Conservation (phyloP, 371 early-diverging fungal species). For the Mucor sp. region DNA sequence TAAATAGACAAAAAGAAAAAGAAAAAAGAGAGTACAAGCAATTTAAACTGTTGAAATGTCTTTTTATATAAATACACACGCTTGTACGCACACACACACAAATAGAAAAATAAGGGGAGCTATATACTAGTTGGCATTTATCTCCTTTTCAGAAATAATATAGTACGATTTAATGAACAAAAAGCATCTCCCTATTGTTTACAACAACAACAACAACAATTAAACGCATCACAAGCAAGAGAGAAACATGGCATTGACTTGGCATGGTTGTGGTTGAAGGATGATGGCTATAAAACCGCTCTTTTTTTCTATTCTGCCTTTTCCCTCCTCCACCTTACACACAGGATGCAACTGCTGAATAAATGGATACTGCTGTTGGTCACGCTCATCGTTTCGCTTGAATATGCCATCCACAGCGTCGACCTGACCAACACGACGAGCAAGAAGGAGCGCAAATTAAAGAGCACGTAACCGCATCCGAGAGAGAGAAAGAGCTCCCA, state of each 20-base stretch:
- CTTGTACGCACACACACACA: background rate
- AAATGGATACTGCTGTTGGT: background rate
- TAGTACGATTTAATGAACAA: slow-evolving; percentile 2
- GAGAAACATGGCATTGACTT: background rate
- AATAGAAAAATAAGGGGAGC: background rate
- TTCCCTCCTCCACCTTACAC: too few species aligned
- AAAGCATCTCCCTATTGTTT: slow-evolving; percentile 2
- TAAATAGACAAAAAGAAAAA: slow-evolving; percentile 6
- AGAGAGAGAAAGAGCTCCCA: too few species aligned
- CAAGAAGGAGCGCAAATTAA: background rate
- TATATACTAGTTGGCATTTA: background rate
- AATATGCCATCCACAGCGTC: background rate
- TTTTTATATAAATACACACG: too few species aligned
- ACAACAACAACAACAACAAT: background rate
- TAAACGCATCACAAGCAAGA: background rate
- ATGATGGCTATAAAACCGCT: background rate
- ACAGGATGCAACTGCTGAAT: background rate
- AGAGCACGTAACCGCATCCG: too few species aligned
- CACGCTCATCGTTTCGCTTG: background rate
- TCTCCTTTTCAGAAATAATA: background rate
- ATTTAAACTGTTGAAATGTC: background rate
- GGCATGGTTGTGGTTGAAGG: background rate
- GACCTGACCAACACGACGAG: background rate
- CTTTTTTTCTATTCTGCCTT: too few species aligned
- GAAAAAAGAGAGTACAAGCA: background rate